These are phyloP conservation scores for Tulasnella calospora DNA, from an alignment of 768 basidiomycete genomes.

Conservation along the genomic window DNA sequence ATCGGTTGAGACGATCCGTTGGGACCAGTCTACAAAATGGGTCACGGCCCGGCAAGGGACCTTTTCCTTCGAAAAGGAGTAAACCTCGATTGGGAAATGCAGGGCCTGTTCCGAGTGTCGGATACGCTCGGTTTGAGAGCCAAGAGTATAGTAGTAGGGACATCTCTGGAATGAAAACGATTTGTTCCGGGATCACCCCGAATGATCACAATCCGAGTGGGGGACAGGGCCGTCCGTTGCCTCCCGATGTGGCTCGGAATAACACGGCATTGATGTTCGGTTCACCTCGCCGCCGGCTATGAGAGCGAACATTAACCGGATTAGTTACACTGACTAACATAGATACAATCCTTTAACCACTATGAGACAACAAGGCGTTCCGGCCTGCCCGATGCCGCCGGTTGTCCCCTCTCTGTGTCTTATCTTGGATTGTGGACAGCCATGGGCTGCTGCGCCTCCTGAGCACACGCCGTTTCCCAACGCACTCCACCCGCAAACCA, in stretches of 20 bases:
- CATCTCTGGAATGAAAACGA: background rate
- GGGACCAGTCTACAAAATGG: background rate
- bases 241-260: background rate
- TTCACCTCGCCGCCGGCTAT: background rate
- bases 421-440: background rate
- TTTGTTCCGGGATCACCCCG: constrained; percentile 1
- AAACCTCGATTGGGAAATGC: background rate
- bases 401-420: background rate
- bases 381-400: background rate
- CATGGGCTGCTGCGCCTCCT: background rate
- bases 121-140: background rate
- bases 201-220: background rate
- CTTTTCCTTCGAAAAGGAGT: background rate
- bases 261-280: background rate
- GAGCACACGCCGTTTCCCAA: background rate
- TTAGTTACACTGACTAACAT: background rate
- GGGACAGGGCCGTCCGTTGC: background rate
- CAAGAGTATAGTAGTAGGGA: background rate
- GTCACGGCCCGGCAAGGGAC: background rate
- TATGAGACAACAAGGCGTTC: background rate
- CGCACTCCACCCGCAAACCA: background rate
- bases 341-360: background rate
- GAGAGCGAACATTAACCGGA: background rate
- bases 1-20: background rate
- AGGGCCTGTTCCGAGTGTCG: background rate